A percentile compares a stretch with the other conserved stretches of the same genome.
phyloP scores from a whole-genome alignment of 352 stramenopile species.

The Pythium sp. region DNA sequence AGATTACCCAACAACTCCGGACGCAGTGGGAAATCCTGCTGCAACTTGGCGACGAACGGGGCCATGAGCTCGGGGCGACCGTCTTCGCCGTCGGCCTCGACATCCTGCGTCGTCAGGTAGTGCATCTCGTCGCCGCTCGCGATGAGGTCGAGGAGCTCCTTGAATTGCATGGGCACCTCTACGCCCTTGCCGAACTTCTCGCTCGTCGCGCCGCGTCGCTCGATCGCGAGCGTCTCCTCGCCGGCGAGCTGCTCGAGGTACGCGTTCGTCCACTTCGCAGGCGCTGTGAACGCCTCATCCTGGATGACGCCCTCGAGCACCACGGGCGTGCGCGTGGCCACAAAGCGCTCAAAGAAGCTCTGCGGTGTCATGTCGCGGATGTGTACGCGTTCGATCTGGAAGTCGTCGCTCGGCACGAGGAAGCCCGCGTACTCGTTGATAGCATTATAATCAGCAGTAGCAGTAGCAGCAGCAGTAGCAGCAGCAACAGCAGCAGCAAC shows the following conservation, averaged over 20 bases:
- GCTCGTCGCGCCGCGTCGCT: conserved; percentile 57
- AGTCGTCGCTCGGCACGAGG: conserved; percentile 38
- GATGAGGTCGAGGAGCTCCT: conserved; percentile 72
- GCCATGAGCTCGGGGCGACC: conserved; percentile 84
- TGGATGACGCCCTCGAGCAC: conserved; percentile 66
- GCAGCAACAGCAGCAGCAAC: neutral
- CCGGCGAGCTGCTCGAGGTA: conserved; percentile 64
- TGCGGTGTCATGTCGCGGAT: conserved; percentile 53
- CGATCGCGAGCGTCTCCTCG: conserved; percentile 70
- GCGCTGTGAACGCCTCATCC: conserved; percentile 49
- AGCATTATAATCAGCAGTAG: neutral
- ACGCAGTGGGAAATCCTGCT: conserved; percentile 79
- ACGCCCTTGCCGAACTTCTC: conserved; percentile 87
- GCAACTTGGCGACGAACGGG: conserved; percentile 73
- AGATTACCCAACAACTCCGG: conserved; percentile 87
- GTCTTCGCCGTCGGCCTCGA: conserved; percentile 63
- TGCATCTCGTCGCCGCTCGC: conserved; percentile 67
- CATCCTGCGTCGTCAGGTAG: conserved; percentile 91
- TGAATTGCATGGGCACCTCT: conserved; percentile 81
- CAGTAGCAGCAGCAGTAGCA: neutral
- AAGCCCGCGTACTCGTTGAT: conserved; percentile 69
- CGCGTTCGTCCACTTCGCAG: conserved; percentile 72
- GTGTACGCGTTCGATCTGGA: conserved; percentile 48
- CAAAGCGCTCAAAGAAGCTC: conserved; percentile 76
- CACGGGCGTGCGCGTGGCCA: conserved; percentile 77